Evolutionary conservation across 2,329 filamentous ascomycete genomes (phyloP), one percentile per base, ranked within the genome.

Genomic region (Fusarium sp.): DNA sequence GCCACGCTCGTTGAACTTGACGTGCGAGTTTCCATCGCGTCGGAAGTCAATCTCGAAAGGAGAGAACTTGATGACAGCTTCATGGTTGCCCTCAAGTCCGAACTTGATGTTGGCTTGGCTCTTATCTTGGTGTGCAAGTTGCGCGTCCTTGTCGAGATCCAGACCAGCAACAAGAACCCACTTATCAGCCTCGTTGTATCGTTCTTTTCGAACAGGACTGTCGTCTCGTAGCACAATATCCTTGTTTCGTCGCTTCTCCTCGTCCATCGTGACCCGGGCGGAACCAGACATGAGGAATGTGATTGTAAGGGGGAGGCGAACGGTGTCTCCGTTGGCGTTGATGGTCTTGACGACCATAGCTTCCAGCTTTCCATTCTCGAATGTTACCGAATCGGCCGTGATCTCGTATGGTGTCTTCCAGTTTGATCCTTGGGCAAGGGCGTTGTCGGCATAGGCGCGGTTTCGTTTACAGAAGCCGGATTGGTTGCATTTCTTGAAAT

Each of bases 381-480:
- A 91, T 11, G 87, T 86, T 62, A 96, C 84, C 3, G 93, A 91
- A 30, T 91, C 86, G 54, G 91, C 82, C 43, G 90, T 84, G 69
- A 99, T 85, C 69, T 86, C 85, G 82, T 98, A 99, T 1, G 95
- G 95, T 10, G 93, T 90, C 71, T 84, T 84, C 92, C 93, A 98
- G 28, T 85, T 84, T 11, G 88, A 85, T 64, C 88, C 89, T 58
- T 88, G 82, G 43, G 88, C 83, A 46, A 88, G 81, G 67, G 90
- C 93, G 69, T 88, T 84, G 81, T 98, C 94, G 78, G 96, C 96
- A 78, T 92, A 94, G 41, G 89, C 92, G 79, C 96, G 90, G 82
- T 98, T 98, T 71, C 96, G 92, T 79, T 94, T 96, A 83, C 96
- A 99, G 84, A 99, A 99, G 75, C 96, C 96, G 7, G 95, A 96